Base-by-base conservation (phyloP, 2,329 filamentous ascomycete genomes). In the Catunica adiposa region DNA sequence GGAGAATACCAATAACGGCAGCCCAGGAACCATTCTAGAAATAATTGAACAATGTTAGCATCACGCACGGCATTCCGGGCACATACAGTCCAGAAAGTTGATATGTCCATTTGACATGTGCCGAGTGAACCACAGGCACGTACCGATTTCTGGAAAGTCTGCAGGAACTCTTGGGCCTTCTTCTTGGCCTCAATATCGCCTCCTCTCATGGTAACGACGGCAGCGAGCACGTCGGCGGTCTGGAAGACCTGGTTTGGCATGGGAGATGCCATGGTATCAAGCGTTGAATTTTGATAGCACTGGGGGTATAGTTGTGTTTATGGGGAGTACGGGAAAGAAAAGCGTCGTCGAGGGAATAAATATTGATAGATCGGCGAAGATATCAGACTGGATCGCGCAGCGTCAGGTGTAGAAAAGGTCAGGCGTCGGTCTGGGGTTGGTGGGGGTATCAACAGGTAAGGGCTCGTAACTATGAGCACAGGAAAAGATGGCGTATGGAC, bases 81-180 rank as follows among this genome's bases (percentile, higher is more conserved):
- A 25, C 15, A 54, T 23, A 54, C 17, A 26, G 11, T 17, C 20
- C 7, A 22, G 48, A 17, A 26, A 11, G 2, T 22, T 6, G n/a
- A 51, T 31, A 11, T 14, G n/a, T n/a, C n/a, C n/a, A n/a, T n/a
- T n/a, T 44, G 14, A 44, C 40, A 44, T 44, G 40, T 44, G 40
- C 15, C n/a, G 20, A 44, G 7, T 38, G 17, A 15, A 17, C 34
- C 3, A 51, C 22, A 22, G 25, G 34, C 14, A 64, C 69, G 56
- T 70, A 95, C 90, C 69, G 92, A 97, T 80, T 98, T 98, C 78
- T 98, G 92, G 71, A 97, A 98, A 63, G 81, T 83, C 71, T 94
- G 86, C 59, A 98, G 76, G 67, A 84, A 98, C 67, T 90, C 82
- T 66, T 96, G 89, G 59, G 88, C 89, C 69, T 89, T 84, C 67